phyloP scores from a whole-genome alignment of 345 rosid species.

The Murraya koenigii region DNA sequence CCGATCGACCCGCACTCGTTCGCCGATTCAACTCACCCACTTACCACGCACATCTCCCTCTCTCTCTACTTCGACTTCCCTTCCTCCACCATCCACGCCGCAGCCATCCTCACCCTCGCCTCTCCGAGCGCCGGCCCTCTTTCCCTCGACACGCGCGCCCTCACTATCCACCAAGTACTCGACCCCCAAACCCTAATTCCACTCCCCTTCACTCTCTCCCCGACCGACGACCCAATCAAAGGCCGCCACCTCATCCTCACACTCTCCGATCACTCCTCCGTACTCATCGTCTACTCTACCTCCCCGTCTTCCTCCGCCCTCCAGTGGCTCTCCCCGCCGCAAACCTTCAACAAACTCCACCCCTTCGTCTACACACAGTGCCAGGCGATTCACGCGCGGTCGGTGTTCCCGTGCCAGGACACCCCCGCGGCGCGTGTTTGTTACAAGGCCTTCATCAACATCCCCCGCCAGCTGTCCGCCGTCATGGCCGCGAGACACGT shows the following conservation, averaged over 20 bases:
- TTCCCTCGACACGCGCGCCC: conserved; percentile 73
- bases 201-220: conserved; percentile 46
- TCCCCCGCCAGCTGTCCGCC: conserved; percentile 64
- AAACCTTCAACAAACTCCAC: conserved; percentile 60
- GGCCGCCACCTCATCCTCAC: conserved; percentile 47
- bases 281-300: conserved; percentile 55
- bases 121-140: conserved; percentile 42
- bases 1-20: conserved; percentile 83
- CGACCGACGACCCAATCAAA: conserved; percentile 40
- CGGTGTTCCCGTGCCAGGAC: conserved; percentile 95
- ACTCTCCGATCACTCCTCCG: conserved; percentile 40
- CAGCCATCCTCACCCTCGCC: conserved; percentile 69
- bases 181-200: conserved; percentile 43
- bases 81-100: conserved; percentile 67
- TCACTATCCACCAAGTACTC: conserved; percentile 40
- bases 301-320: conserved; percentile 80
- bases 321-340: conserved; percentile 79
- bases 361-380: conserved; percentile 92
- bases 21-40: conserved; percentile 69
- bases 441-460: conserved; percentile 60
- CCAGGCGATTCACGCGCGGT: conserved; percentile 82
- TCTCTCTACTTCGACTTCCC: conserved; percentile 76
- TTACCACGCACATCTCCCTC: conserved; percentile 63
- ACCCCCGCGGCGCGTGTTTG: conserved; percentile 82
- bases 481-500: conserved; percentile 85